These are phyloP conservation scores for Eucalyptus sp. DNA, from an alignment of 345 rosid genomes.

Conservation along the genomic window DNA sequence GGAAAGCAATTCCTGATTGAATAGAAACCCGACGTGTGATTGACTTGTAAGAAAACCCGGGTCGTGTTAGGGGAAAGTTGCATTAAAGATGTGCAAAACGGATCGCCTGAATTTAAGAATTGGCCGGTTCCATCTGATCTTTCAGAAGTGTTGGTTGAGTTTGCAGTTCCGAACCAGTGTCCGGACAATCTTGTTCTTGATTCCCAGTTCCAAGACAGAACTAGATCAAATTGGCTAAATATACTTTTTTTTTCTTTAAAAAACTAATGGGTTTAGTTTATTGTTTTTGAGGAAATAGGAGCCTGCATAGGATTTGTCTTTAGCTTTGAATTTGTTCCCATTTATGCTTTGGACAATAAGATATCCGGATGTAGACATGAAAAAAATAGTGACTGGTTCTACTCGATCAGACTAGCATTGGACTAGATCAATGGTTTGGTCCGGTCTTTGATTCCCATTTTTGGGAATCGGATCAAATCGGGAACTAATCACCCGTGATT, in stretches of 20 bases:
- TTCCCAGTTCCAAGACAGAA: accelerated
- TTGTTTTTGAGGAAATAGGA: accelerated
- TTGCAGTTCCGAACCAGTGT: accelerated
- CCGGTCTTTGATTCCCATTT: too few species aligned
- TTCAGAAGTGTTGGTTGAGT: accelerated
- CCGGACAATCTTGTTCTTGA: accelerated
- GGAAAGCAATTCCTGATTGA: background rate
- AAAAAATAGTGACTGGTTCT: too few species aligned
- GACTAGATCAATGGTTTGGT: too few species aligned
- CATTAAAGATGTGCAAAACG: too few species aligned
- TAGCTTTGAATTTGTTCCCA: too few species aligned
- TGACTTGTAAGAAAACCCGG: background rate
- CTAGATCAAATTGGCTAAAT: accelerated
- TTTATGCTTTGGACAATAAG: too few species aligned
- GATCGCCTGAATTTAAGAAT: accelerated
- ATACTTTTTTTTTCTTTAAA: too few species aligned
- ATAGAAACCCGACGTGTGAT: accelerated
- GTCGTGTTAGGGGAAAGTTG: background rate
- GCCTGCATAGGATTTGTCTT: accelerated
- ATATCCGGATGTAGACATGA: accelerated
- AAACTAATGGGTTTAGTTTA: too few species aligned
- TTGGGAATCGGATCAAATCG: accelerated
- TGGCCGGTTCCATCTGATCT: accelerated
- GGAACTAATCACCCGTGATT: accelerated
- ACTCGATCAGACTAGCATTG: too few species aligned